Evolutionary conservation across 1,139 yeast genomes (phyloP).

Genomic region (Candida anutae): DNA sequence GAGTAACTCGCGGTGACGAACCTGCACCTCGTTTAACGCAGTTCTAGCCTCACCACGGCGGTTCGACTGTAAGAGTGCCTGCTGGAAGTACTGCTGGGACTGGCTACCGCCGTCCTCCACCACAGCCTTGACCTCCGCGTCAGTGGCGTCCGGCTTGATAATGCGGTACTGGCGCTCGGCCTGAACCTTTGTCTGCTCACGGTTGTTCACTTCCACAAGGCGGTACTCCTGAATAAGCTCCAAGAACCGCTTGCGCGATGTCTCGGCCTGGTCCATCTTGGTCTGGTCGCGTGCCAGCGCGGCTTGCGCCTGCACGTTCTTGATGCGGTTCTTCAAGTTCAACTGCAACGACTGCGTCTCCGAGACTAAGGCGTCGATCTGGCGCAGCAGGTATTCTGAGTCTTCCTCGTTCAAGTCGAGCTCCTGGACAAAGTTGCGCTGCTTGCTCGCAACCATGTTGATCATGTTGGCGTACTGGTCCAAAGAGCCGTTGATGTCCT

Average conservation of each 20-base stretch:
- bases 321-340: slow-evolving; percentile 67
- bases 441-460: slow-evolving; percentile 72
- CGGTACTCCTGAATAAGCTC: slow-evolving; percentile 82
- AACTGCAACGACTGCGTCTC: slow-evolving; percentile 78
- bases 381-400: slow-evolving; percentile 62
- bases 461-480: slow-evolving; percentile 74
- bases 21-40: slow-evolving; percentile 91
- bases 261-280: slow-evolving; percentile 86
- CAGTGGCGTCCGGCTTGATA: slow-evolving; percentile 89
- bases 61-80: slow-evolving; percentile 84
- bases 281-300: slow-evolving; percentile 67
- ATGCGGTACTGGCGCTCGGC: slow-evolving; percentile 91
- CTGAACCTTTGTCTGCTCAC: slow-evolving; percentile 76
- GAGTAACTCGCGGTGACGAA: slow-evolving; percentile 91
- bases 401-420: slow-evolving; percentile 68
- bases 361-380: slow-evolving; percentile 67
- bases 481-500: slow-evolving; percentile 71
- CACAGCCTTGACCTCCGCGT: slow-evolving; percentile 75
- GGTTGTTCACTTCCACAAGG: slow-evolving; percentile 77
- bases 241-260: slow-evolving; percentile 78
- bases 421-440: slow-evolving; percentile 76
- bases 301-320: slow-evolving; percentile 58
- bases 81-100: slow-evolving; percentile 88
- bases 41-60: slow-evolving; percentile 97
- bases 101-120: slow-evolving; percentile 56